A percentile compares a stretch with the other conserved stretches of the same genome.
phyloP scores from a whole-genome alignment of 2,329 filamentous ascomycete genomes.

The Rhynchosporium agropyri region DNA sequence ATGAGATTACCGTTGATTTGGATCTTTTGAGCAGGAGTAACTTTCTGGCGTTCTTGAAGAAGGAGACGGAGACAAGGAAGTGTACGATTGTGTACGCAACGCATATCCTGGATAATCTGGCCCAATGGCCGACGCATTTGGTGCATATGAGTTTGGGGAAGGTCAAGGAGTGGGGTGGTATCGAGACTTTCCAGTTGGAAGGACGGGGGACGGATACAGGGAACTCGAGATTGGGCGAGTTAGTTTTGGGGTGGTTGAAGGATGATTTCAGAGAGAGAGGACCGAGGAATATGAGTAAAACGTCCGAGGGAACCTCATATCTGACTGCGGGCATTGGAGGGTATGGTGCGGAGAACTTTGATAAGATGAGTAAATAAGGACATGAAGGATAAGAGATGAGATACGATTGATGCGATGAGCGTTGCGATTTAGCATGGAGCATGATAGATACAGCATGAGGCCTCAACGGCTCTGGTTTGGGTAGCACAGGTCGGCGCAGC shows the following conservation, averaged over 20 bases:
- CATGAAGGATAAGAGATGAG: slow-evolving; percentile 1
- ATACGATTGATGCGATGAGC: slow-evolving; percentile 14
- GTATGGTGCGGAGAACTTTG: slow-evolving; percentile 55
- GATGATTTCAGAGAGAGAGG: slow-evolving; percentile 79
- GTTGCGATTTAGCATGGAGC: slow-evolving; percentile 19
- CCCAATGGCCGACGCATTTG: slow-evolving; percentile 91
- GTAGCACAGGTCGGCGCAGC: slow-evolving; percentile 32
- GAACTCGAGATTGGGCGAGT: slow-evolving; percentile 82
- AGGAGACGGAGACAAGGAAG: slow-evolving; percentile 77
- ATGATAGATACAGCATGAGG: slow-evolving; percentile 21
- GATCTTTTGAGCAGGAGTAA: slow-evolving; percentile 83
- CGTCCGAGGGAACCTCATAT: slow-evolving; percentile 53
- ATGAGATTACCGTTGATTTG: slow-evolving; percentile 96
- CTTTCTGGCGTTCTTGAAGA: slow-evolving; percentile 83
- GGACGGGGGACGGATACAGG: slow-evolving; percentile 50
- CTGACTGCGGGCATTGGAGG: slow-evolving; percentile 61
- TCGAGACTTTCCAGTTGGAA: slow-evolving; percentile 64
- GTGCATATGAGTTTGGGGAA: slow-evolving; percentile 92
- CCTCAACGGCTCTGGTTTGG: slow-evolving; percentile 33
- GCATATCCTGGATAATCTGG: slow-evolving; percentile 94
- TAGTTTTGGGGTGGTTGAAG: slow-evolving; percentile 86
- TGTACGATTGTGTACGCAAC: slow-evolving; percentile 98
- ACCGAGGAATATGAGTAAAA: slow-evolving; percentile 58
- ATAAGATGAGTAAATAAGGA: slow-evolving; percentile 6
- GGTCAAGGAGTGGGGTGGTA: slow-evolving; percentile 82